phyloP scores from a whole-genome alignment of 768 basidiomycete genomes.

The Chalciporus pseudorubinellus region DNA sequence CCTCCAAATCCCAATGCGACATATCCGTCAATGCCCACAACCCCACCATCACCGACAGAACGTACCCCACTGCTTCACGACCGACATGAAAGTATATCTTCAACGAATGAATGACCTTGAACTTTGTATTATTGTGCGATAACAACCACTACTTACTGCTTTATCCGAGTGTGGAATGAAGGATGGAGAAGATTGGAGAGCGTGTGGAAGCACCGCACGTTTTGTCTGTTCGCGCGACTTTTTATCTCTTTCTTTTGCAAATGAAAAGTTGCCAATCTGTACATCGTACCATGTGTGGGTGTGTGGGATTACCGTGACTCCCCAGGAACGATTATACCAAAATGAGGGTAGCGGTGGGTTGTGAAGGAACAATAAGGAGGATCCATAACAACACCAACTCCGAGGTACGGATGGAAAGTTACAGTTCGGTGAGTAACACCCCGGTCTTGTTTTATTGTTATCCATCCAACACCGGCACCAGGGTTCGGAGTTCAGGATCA shows the following conservation, averaged over 20 bases:
- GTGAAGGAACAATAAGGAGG: conserved; percentile 26
- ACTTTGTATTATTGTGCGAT: conserved; percentile 27
- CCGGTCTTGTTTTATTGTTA: conserved; percentile 19
- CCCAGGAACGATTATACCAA: conserved; percentile 12
- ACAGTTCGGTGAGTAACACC: conserved; percentile 1
- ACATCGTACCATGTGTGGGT: conserved; percentile 3
- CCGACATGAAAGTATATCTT: conserved; percentile 11
- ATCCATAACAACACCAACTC: conserved; percentile 13
- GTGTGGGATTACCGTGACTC: conserved; percentile 1
- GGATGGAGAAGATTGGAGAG: conserved; percentile 3
- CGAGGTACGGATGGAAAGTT: conserved; percentile 31
- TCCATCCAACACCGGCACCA: conserved; percentile 4
- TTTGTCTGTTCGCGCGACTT: conserved; percentile 4
- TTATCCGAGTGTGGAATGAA: background rate
- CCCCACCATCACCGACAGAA: conserved; percentile 25
- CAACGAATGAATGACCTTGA: conserved; percentile 10
- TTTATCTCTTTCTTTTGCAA: conserved; percentile 16
- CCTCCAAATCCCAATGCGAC: conserved; percentile 2
- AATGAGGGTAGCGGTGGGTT: no score
- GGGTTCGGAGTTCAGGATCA: conserved; percentile 1
- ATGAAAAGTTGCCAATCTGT: conserved; percentile 21
- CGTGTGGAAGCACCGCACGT: conserved; percentile 8
- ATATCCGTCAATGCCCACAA: conserved; percentile 10
- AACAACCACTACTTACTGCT: conserved; percentile 3
- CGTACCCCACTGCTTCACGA: conserved; percentile 34